Evolutionary conservation across 495 filamentous ascomycete species (phyloP).

Genomic region (Penicillium atrosanguineum): DNA sequence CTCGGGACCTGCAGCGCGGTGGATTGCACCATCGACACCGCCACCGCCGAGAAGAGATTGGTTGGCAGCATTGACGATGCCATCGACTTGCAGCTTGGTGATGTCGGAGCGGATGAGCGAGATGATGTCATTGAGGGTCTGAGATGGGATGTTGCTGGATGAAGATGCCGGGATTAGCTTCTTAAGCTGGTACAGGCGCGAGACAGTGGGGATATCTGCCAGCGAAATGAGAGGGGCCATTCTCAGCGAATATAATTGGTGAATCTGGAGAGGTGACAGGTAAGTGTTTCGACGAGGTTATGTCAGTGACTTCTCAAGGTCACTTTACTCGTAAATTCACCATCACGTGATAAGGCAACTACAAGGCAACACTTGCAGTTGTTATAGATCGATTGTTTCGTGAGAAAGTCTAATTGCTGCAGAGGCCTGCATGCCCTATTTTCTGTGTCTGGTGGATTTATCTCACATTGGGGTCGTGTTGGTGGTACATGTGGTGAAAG

Average conservation of each 20-base stretch:
- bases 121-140: constrained; percentile 68
- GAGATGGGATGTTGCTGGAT: constrained; percentile 32
- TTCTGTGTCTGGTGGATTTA: neutral
- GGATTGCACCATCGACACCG: constrained; percentile 87
- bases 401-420: no score
- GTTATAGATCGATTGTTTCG: no score
- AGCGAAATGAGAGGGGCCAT: constrained; percentile 3
- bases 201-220: constrained; percentile 12
- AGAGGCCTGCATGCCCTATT: no score
- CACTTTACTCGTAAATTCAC: neutral
- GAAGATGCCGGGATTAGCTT: neutral
- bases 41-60: constrained; percentile 74
- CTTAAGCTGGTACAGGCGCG: constrained; percentile 5
- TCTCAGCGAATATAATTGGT: neutral
- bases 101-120: constrained; percentile 75
- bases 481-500: no score
- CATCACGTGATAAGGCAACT: neutral
- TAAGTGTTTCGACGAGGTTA: neutral
- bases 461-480: no score
- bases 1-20: constrained; percentile 69
- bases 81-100: constrained; percentile 73
- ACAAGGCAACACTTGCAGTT: no score
- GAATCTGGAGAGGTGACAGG: neutral
- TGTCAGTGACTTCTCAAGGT: no score
- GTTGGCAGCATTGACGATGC: constrained; percentile 95